Percentiles rank a stretch among this genome's conserved stretches.
Conservation (phyloP, 2,329 filamentous ascomycete species). For the Trematosphaeria pertusa region DNA sequence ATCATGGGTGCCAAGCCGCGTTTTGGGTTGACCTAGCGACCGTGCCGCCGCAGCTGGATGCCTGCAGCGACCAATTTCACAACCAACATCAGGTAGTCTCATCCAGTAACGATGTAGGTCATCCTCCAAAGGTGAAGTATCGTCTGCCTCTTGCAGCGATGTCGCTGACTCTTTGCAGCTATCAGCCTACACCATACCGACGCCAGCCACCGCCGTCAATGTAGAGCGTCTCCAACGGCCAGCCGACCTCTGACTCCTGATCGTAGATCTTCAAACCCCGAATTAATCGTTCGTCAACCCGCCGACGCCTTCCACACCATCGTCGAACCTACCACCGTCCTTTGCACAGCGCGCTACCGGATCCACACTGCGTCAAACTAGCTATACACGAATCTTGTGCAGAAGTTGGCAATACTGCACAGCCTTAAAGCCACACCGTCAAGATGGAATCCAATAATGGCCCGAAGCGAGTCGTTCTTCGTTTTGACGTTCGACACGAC, state of each 20-base stretch:
- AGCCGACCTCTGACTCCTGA: too few species aligned
- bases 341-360: slow-evolving; percentile 3
- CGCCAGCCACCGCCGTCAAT: background rate
- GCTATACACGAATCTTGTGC: background rate
- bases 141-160: too few species aligned
- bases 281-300: slow-evolving; percentile 1
- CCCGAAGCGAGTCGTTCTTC: slow-evolving; percentile 19
- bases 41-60: too few species aligned
- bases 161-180: too few species aligned
- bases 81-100: too few species aligned
- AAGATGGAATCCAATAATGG: slow-evolving; percentile 4
- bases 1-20: too few species aligned
- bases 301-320: slow-evolving; percentile 7
- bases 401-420: too few species aligned
- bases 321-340: slow-evolving; percentile 3
- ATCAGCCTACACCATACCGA: background rate
- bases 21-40: too few species aligned
- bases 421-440: background rate
- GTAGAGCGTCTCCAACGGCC: background rate
- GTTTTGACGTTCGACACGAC: slow-evolving; percentile 16
- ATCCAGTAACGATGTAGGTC: too few species aligned
- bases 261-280: background rate
- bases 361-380: background rate
- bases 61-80: too few species aligned
- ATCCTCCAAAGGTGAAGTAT: too few species aligned